Evolutionary conservation across 371 early-diverging fungal species (phyloP), one percentile per base, ranked within the genome.

Genomic region (Mucor indicus): DNA sequence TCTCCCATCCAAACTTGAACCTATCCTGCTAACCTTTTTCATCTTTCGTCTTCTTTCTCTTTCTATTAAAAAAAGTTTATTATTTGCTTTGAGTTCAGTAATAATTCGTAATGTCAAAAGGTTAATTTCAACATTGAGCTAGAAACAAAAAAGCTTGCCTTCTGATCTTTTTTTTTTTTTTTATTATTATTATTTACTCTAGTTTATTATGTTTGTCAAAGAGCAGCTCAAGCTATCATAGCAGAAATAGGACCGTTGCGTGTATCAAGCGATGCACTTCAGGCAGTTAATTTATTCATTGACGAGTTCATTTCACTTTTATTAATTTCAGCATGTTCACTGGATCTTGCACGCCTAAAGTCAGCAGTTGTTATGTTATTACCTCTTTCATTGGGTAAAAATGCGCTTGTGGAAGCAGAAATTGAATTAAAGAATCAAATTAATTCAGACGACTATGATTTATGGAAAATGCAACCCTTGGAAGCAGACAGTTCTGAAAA

Each of bases 371-470:
- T 70, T 15, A 60, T 62, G 2, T 41, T 69, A 2, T 60, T 81
- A 38, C 77, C 80, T 2, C 60, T 72, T 27, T 60, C 69, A 4
- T 65, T 83, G 3, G 84, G 84, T 19, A 79, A 78, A 57, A 77
- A 77, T 48, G 76, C 81, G n/a, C 68, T 83, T 37, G 76, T 79
- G 12, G 84, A 83, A 60, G 81, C 84, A n/a, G 84, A 83, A 48
- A 55, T 81, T 6, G 80, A 83, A 45, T 61, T 81, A 3, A 81
- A 80, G 55, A 63, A 71, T 12, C 79, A 70, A 48, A 61, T 73
- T 0, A 79, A 77, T 44, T 66, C 65, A 39, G 65, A 65, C 16
- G 60, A 63, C 25, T 57, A 55, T 10, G 67, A 69, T 15, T 17
- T 16, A 3, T 29, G 17, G 12, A 39, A 8, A 12, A 6, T 8